Percentiles rank a stretch among this genome's conserved stretches.
These are phyloP conservation scores for Gossypium lobatum DNA, from an alignment of 441 rosid species.

Conservation along the genomic window DNA sequence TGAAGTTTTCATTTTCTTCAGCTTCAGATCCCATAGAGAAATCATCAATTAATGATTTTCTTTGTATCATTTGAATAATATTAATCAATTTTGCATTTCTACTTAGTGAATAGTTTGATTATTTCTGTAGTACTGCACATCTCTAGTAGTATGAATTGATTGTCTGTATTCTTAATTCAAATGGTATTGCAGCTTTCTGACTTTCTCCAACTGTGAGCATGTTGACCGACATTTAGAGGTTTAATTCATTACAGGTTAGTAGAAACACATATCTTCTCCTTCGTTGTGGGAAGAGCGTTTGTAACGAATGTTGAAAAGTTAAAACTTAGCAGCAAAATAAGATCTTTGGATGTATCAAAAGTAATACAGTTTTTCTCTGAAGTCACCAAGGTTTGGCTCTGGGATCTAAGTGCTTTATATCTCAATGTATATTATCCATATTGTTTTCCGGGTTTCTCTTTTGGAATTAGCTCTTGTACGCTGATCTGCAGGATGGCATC, in stretches of 20 bases:
- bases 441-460: conserved; percentile 16
- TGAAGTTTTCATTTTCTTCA: not conserved
- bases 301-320: conserved; percentile 96
- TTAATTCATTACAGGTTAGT: conserved; percentile 76
- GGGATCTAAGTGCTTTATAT: conserved; percentile 16
- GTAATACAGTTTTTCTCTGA: conserved; percentile 77
- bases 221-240: conserved; percentile 26
- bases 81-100: not conserved
- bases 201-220: conserved; percentile 17
- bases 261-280: conserved; percentile 97
- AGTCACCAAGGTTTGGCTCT: conserved; percentile 60
- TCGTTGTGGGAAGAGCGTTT: conserved; percentile 99
- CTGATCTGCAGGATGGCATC: conserved; percentile 70
- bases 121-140: not conserved
- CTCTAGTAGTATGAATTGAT: not conserved
- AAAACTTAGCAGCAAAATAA: conserved; percentile 85
- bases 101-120: not conserved
- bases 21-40: conserved; percentile 2
- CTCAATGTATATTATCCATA: conserved; percentile 10
- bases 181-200: conserved; percentile 11
- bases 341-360: conserved; percentile 67
- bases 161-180: conserved; percentile 7
- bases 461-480: conserved; percentile 19
- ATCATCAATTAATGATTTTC: not conserved
- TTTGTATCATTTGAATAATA: not conserved